Evolutionary conservation across 257 asterid species (phyloP).

Genomic region (Solanum paucissectum): DNA sequence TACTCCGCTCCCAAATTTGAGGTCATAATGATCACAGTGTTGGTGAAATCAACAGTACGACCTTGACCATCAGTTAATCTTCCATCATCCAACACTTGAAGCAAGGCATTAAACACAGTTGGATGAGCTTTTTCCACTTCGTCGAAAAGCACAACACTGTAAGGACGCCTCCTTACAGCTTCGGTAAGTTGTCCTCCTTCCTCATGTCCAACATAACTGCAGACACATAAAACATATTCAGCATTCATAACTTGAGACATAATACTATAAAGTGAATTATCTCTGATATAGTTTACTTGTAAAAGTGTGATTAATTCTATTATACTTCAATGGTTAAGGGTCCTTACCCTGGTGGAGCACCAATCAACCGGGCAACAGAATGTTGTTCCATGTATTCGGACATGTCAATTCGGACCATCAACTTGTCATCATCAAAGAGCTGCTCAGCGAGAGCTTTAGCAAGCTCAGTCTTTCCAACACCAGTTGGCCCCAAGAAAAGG

Average conservation of each 20-base stretch:
- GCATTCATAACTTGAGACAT: not conserved
- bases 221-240: too few species aligned
- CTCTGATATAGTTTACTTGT: not conserved
- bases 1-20: conserved; percentile 82
- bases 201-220: conserved; percentile 84
- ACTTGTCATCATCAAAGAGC: conserved; percentile 70
- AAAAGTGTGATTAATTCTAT: too few species aligned
- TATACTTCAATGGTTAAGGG: not conserved
- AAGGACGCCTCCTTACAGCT: conserved; percentile 86
- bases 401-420: conserved; percentile 82
- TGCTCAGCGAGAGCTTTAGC: conserved; percentile 93
- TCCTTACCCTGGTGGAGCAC: conserved; percentile 94
- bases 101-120: conserved; percentile 59
- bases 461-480: conserved; percentile 92
- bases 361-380: conserved; percentile 76
- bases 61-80: conserved; percentile 94
- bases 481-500: conserved; percentile 90
- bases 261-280: too few species aligned
- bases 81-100: conserved; percentile 85
- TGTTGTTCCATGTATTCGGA: conserved; percentile 98
- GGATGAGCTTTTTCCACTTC: conserved; percentile 91
- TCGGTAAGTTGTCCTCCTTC: conserved; percentile 93
- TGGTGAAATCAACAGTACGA: conserved; percentile 72
- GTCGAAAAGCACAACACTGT: conserved; percentile 70
- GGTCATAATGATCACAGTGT: conserved; percentile 78